Evolutionary conservation across 352 stramenopile species (phyloP), one percentile per base, ranked within the genome.

Genomic region (Pythium utonaiense): DNA sequence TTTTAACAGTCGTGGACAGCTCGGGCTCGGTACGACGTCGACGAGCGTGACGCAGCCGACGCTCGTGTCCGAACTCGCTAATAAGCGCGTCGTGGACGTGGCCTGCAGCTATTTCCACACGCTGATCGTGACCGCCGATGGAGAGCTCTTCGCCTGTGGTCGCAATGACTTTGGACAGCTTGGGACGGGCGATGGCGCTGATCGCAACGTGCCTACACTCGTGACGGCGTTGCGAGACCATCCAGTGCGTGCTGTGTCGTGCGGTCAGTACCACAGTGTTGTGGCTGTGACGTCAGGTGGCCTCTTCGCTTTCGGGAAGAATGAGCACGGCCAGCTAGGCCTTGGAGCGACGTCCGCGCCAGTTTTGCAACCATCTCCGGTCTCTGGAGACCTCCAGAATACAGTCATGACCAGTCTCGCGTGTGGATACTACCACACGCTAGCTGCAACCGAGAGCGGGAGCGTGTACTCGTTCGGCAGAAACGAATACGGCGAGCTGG

Each of bases 61-160:
- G 28, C 64, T 78, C 1, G 80, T 91, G 34, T 53, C 70, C 14
- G 67, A 61, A 31, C 57, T 92, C 16, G 25, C 36, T 13, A 69
- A 59, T 53, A 81, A 84, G 31, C 71, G 73, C n/a, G 86, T 97
- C 16, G 65, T 83, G 1, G 71, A 91, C 38, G 90, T 93, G 8
- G 80, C 83, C 4, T 97, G 91, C 66, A 97, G 91, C 69, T 98
- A 97, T 62, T 97, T 97, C 62, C 93, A 98, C 76, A 96, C 80
- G 1, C 70, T 90, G 33, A 77, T 97, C 33, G 71, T 90, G 22
- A 91, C 80, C 24, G 73, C 78, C 16, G 83, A 87, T 30, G 87
- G 88, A 12, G 77, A 92, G 33, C 65, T 97, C 31, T 96, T 83
- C 42, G 64, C 85, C 9, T 98, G 93, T 47, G 93, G 93, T 2